These are phyloP conservation scores for Curvularia lunata DNA, from an alignment of 2,329 filamentous ascomycete species.

Conservation along the genomic window DNA sequence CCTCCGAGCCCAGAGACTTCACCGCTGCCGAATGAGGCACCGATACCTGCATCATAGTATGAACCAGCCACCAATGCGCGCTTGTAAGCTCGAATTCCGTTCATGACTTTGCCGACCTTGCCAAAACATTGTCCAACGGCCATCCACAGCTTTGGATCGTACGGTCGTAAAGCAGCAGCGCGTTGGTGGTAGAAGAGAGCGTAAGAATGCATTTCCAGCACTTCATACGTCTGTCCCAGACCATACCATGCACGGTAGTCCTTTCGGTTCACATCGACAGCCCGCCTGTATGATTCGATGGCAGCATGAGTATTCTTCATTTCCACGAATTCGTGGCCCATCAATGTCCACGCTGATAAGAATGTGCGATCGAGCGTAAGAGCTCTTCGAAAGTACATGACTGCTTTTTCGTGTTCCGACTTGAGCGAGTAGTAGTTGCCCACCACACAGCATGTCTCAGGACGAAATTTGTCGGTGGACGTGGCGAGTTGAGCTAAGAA, in stretches of 20 bases:
- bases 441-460: constrained; percentile 94
- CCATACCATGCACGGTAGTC: constrained; percentile 99
- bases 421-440: constrained; percentile 97
- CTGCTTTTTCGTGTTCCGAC: constrained; percentile 95
- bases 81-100: constrained; percentile 94
- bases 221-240: constrained; percentile 93
- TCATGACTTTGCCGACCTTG: constrained; percentile 83
- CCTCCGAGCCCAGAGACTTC: constrained; percentile 53
- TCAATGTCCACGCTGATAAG: constrained; percentile 94
- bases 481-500: constrained; percentile 92
- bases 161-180: constrained; percentile 88
- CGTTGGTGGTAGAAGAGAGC: constrained; percentile 98
- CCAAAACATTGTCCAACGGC: constrained; percentile 91
- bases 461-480: constrained; percentile 91
- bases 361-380: constrained; percentile 89
- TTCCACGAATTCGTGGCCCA: constrained; percentile 99
- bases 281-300: constrained; percentile 93
- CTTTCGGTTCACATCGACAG: constrained; percentile 92
- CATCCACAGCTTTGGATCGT: constrained; percentile 99
- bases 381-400: constrained; percentile 95
- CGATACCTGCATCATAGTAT: constrained; percentile 74
- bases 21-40: constrained; percentile 55
- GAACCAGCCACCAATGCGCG: constrained; percentile 87
- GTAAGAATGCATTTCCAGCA: constrained; percentile 97
- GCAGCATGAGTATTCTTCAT: constrained; percentile 98